A percentile compares a stretch with the other conserved stretches of the same genome.
Conservation (phyloP, 441 rosid species). For the Macaranga tanarius region DNA sequence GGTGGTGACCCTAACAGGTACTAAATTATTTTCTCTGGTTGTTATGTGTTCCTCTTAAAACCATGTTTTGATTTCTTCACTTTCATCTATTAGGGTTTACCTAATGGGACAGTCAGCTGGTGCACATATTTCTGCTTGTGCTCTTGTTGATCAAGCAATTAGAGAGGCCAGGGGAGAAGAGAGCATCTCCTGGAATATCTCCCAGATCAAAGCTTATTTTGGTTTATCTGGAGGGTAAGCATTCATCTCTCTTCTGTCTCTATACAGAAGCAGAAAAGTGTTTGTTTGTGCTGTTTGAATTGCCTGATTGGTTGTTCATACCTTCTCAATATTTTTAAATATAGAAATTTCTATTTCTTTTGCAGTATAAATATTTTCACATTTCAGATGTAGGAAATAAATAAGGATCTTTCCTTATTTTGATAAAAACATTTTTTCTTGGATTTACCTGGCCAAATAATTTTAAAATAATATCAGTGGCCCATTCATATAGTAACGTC, state of each 20-base stretch:
- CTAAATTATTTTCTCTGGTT: neutral
- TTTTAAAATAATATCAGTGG: neutral
- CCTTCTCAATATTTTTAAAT: neutral
- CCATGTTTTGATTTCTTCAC: slow-evolving; percentile 18
- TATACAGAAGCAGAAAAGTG: neutral
- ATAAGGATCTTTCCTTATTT: neutral
- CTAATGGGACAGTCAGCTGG: slow-evolving; percentile 99
- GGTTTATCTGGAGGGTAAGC: slow-evolving; percentile 95
- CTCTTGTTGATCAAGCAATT: slow-evolving; percentile 79
- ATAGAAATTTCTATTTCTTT: neutral
- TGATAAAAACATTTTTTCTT: neutral
- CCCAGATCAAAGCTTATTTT: slow-evolving; percentile 81
- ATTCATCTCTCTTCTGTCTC: neutral
- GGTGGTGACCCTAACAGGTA: slow-evolving; percentile 95
- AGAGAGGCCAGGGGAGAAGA: slow-evolving; percentile 64
- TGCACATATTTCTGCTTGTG: slow-evolving; percentile 91
- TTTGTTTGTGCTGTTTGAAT: neutral
- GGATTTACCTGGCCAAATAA: slow-evolving; percentile 6
- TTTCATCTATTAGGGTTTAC: slow-evolving; percentile 58
- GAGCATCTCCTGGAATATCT: slow-evolving; percentile 68
- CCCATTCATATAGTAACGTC: neutral
- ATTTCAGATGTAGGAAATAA: neutral
- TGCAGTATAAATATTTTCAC: neutral
- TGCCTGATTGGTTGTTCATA: neutral
- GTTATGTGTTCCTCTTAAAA: slow-evolving; percentile 9